Evolutionary conservation across 768 basidiomycete species (phyloP).

Genomic region (Trametes villosa): DNA sequence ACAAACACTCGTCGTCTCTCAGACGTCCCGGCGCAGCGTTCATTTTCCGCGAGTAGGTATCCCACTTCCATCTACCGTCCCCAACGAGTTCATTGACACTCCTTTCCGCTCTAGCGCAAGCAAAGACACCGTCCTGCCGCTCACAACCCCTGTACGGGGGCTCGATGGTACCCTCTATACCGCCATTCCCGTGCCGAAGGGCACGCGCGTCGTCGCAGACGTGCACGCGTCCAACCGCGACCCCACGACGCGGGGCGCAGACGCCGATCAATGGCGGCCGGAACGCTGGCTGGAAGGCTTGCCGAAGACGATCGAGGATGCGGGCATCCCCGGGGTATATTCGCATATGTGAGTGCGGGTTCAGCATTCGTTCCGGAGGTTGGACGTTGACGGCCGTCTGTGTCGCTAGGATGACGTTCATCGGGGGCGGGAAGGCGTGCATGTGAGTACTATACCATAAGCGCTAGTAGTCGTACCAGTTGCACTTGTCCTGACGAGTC

Average conservation of each 20-base stretch:
- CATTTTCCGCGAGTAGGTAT: conserved; percentile 15
- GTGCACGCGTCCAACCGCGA: conserved; percentile 16
- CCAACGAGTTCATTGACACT: not conserved
- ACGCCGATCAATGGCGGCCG: conserved; percentile 26
- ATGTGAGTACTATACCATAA: not conserved
- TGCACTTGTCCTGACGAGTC: not conserved
- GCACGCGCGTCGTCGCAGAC: conserved; percentile 21
- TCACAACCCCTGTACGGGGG: conserved; percentile 43
- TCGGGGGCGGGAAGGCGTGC: not conserved
- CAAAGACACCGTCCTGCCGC: conserved; percentile 45
- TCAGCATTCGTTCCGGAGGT: not conserved
- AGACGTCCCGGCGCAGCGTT: conserved; percentile 12
- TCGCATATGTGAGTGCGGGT: conserved; percentile 1
- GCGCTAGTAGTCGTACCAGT: not conserved
- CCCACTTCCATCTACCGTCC: not conserved
- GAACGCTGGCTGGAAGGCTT: conserved; percentile 30
- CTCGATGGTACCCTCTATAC: conserved; percentile 41
- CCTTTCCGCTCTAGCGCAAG: conserved; percentile 34
- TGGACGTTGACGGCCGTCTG: not conserved
- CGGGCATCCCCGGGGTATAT: not conserved
- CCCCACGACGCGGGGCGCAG: conserved; percentile 21
- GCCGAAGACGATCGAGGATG: not conserved
- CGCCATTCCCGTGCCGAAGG: conserved; percentile 44
- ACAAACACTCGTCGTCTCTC: conserved; percentile 15
- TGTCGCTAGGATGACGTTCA: not conserved